Evolutionary conservation across 2,329 filamentous ascomycete species (phyloP).

Genomic region (Teratosphaeria epicoccoides): DNA sequence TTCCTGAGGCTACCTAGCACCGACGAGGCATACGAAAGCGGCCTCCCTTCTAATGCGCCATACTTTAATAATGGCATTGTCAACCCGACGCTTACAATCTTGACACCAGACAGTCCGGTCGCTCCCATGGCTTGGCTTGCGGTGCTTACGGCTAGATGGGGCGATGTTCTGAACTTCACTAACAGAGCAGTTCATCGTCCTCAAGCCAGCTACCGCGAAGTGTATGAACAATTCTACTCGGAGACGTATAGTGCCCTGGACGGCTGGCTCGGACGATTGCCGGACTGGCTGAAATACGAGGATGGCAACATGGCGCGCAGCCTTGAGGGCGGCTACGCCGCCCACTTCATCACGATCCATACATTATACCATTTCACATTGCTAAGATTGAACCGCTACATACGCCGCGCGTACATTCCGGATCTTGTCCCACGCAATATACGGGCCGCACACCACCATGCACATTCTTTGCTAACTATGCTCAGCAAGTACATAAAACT

Average conservation of each 20-base stretch:
- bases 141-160: constrained; percentile 55
- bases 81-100: constrained; percentile 22
- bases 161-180: constrained; percentile 50
- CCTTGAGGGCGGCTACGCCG: constrained; percentile 43
- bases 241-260: constrained; percentile 43
- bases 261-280: constrained; percentile 50
- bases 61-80: constrained; percentile 48
- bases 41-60: constrained; percentile 47
- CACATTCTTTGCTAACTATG: constrained; percentile 40
- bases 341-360: constrained; percentile 54
- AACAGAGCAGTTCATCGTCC: constrained; percentile 42
- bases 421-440: constrained; percentile 38
- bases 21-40: constrained; percentile 50
- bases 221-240: constrained; percentile 43
- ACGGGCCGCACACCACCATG: constrained; percentile 41
- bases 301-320: constrained; percentile 48
- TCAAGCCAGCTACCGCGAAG: constrained; percentile 32
- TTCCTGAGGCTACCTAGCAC: constrained; percentile 57
- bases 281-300: constrained; percentile 44
- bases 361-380: constrained; percentile 54
- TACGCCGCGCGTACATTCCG: constrained; percentile 34
- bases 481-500: constrained; percentile 12
- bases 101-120: constrained; percentile 30
- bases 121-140: constrained; percentile 51
- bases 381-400: constrained; percentile 56